Conservation (phyloP, 257 asterid genomes). For the Solanum commersonii region DNA sequence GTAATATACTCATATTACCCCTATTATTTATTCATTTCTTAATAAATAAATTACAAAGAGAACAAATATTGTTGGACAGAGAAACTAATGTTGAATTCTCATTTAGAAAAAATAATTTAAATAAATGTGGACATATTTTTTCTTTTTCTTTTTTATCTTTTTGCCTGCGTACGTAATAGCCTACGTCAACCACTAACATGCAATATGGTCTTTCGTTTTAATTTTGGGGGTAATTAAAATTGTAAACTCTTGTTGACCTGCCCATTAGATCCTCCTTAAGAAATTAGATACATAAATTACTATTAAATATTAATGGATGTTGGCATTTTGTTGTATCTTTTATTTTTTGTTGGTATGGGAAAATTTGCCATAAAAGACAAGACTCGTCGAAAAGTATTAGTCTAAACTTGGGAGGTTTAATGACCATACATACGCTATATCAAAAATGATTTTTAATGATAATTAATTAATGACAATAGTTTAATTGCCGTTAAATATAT, state of each 20-base stretch:
- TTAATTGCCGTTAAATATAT: fast-evolving
- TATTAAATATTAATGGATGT: background rate
- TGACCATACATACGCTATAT: background rate
- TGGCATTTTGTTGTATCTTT: background rate
- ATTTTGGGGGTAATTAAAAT: background rate
- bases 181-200: background rate
- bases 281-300: background rate
- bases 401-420: background rate
- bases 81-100: too few relatives aligned
- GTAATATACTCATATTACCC: too few relatives aligned
- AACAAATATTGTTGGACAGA: too few relatives aligned
- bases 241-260: background rate
- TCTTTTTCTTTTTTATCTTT: too few relatives aligned
- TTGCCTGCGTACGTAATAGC: too few relatives aligned
- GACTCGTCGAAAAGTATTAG: background rate
- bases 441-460: too few relatives aligned
- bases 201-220: background rate
- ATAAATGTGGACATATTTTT: too few relatives aligned
- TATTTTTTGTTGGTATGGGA: background rate
- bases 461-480: too few relatives aligned
- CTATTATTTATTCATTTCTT: too few relatives aligned
- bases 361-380: background rate
- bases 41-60: too few relatives aligned
- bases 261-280: background rate
- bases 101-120: too few relatives aligned